Percentiles rank a stretch among this genome's conserved stretches.
Evolutionary conservation across 2,329 filamentous ascomycete genomes (phyloP).

Genomic region (Orbilia blumenaviensis): DNA sequence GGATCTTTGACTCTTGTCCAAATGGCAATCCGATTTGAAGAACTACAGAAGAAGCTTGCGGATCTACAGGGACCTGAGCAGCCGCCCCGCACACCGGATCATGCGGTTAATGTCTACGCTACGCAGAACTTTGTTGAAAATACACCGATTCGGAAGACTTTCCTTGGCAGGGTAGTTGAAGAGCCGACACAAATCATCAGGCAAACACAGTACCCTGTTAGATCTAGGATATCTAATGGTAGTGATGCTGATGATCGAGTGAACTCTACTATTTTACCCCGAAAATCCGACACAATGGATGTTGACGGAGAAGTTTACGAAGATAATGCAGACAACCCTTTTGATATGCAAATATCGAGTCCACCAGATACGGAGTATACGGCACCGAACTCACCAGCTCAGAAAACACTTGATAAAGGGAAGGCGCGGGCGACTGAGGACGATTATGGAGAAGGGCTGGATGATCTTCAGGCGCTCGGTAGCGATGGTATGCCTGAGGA

Average conservation of each 20-base stretch:
- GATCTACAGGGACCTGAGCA: not conserved
- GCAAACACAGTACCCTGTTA: slow-evolving; percentile 37
- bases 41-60: slow-evolving; percentile 30
- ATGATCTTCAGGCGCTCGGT: not conserved
- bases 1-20: slow-evolving; percentile 37
- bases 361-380: slow-evolving; percentile 28
- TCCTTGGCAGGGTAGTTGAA: slow-evolving; percentile 22
- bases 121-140: slow-evolving; percentile 40
- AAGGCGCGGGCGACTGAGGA: slow-evolving; percentile 16
- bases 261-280: slow-evolving; percentile 19
- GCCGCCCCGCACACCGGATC: slow-evolving; percentile 19
- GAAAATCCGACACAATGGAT: slow-evolving; percentile 15
- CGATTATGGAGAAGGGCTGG: slow-evolving; percentile 4
- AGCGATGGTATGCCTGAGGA: slow-evolving; percentile 41
- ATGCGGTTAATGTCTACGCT: slow-evolving; percentile 43
- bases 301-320: not conserved
- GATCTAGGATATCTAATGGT: slow-evolving; percentile 29
- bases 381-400: slow-evolving; percentile 10
- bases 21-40: slow-evolving; percentile 46
- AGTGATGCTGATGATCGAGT: slow-evolving; percentile 10
- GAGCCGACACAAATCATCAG: slow-evolving; percentile 42
- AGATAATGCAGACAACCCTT: slow-evolving; percentile 10
- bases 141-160: slow-evolving; percentile 24
- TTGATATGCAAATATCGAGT: slow-evolving; percentile 40
- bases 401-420: slow-evolving; percentile 31